phyloP scores from a whole-genome alignment of 306 rosid genomes.

The Vachellia collinsii region DNA sequence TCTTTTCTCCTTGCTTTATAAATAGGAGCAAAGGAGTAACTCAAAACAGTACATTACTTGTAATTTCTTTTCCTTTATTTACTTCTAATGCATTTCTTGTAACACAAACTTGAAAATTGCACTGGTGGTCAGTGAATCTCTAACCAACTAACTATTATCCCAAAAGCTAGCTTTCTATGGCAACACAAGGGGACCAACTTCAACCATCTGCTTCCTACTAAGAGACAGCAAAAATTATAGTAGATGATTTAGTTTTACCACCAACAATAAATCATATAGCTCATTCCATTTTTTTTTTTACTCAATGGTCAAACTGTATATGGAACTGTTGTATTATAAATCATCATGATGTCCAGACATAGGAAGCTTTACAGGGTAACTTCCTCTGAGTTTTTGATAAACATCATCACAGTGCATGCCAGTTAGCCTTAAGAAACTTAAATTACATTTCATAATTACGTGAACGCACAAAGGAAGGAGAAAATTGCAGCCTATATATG shows the following conservation, averaged over 20 bases:
- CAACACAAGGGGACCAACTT: not conserved
- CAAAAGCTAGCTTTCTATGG: not conserved
- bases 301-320: slow-evolving; percentile 24
- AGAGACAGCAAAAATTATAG: not conserved
- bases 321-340: slow-evolving; percentile 7
- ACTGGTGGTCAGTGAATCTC: not conserved
- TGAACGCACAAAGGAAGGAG: slow-evolving; percentile 12
- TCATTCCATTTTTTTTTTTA: slow-evolving; percentile 2
- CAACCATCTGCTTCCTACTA: not conserved
- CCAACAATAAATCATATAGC: not conserved
- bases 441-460: slow-evolving; percentile 21
- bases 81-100: not conserved
- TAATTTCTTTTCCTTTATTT: not conserved
- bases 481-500: not conserved
- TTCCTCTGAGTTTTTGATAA: slow-evolving; percentile 34
- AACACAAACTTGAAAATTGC: not conserved
- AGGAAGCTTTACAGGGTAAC: slow-evolving; percentile 4
- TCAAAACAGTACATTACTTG: not conserved
- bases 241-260: not conserved
- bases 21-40: no score
- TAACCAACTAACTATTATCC: not conserved
- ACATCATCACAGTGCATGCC: slow-evolving; percentile 33
- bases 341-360: slow-evolving; percentile 13
- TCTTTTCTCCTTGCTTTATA: no score
- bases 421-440: slow-evolving; percentile 34